A percentile compares a stretch with the other conserved stretches of the same genome.
Conservation (phyloP, 176 grass and related monocot genomes). For the Dactylis glomerata region DNA sequence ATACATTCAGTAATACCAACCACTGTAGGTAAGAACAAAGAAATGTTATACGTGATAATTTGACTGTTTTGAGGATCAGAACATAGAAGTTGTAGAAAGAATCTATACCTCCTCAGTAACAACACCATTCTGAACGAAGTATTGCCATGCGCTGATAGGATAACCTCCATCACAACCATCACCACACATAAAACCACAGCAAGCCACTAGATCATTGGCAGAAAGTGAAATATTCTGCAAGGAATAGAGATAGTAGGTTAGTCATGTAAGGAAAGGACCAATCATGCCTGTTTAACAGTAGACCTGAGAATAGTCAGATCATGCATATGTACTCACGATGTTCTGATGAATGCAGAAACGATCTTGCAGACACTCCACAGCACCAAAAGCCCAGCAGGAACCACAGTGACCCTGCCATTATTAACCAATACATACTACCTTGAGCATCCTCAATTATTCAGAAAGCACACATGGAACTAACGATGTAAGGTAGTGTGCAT, state of each 20-base stretch:
- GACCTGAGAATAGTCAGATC: background rate
- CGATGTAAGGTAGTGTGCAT: background rate
- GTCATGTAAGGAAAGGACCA: conserved; percentile 2
- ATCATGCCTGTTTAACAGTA: background rate
- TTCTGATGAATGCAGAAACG: conserved; percentile 86
- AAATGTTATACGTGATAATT: background rate
- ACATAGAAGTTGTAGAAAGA: background rate
- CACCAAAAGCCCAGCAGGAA: conserved; percentile 92
- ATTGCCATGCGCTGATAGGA: conserved; percentile 75
- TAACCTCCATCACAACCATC: conserved; percentile 97
- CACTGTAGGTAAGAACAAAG: background rate
- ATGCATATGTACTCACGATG: conserved; percentile 32
- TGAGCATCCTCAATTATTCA: background rate
- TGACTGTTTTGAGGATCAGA: background rate
- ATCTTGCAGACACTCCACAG: conserved; percentile 87
- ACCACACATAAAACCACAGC: conserved; percentile 95
- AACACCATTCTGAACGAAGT: conserved; percentile 83
- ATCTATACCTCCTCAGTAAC: conserved; percentile 86
- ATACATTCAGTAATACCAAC: background rate
- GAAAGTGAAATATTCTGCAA: conserved; percentile 82
- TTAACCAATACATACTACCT: conserved; percentile 15
- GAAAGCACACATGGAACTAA: background rate
- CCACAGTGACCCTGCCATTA: conserved; percentile 80
- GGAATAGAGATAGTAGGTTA: conserved; percentile 6
- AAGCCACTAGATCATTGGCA: conserved; percentile 83